Evolutionary conservation across 1,284 basidiomycete genomes (phyloP), one percentile per base, ranked within the genome.

Genomic region (Microbotryum scabiosae): DNA sequence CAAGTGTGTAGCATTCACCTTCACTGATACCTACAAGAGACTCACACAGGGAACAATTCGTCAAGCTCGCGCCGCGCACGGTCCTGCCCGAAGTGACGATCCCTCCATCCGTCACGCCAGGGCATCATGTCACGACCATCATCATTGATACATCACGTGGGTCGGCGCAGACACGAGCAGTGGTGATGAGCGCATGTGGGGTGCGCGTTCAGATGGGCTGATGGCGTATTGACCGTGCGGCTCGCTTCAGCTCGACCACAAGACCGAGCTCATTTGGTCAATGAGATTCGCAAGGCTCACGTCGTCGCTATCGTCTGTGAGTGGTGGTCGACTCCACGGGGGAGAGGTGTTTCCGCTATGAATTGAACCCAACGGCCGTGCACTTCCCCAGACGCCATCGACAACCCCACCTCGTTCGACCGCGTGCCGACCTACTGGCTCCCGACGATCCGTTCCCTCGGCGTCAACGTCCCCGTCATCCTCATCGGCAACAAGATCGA

Each of bases 401-500:
- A 94, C 76, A 90, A 93, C 71, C 87, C 93, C 21, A 86, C 87
- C 69, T 93, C 91, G 20, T 97, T 98, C 76, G 91, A 97, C 76
- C 86, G 94, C 60, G 92, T 98, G 76, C 90, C 92, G 32, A 87
- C 92, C n/a, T 97, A 91, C 75, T 98, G 94, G 94, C 80, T 98
- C 57, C 94, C 94, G n/a, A 85, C 90, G 71, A 96, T 98, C 77
- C 84, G 92, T 50, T 88, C 93, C 69, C 81, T 97, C 30, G 94
- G 94, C 62, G 89, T 96, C 72, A 94, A 96, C 79, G 90, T 90
- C 10, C 94, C 96, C 20, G 93, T 97, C 55, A 94, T 98, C 64
- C 82, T 98, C 23, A 91, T 97, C 36, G 94, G 94, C 57, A 98
- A 97, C 80, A 98, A 98, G 79, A 97, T 98, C 61, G 94, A 98